Evolutionary conservation across 495 filamentous ascomycete genomes (phyloP).

Genomic region (Trichoderma virens): DNA sequence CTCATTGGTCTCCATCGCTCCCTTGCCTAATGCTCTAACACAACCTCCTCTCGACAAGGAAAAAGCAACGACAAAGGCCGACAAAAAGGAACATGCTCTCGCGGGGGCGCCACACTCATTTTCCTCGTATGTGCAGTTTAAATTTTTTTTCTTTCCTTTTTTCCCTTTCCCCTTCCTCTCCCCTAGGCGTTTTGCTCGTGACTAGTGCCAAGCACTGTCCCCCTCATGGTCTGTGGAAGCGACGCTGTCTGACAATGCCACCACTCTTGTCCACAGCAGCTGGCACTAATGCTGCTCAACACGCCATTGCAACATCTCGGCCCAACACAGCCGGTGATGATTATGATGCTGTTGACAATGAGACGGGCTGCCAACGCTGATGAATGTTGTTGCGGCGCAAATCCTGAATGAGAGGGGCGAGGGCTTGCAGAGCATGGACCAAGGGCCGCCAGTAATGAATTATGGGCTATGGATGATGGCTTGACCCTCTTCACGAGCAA

Average conservation of each 20-base stretch:
- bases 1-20: background rate
- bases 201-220: background rate
- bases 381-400: background rate
- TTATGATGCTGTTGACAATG: background rate
- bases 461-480: background rate
- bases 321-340: slow-evolving; percentile 5
- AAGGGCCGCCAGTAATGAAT: background rate
- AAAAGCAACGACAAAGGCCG: background rate
- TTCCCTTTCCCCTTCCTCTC: background rate
- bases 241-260: slow-evolving; percentile 6
- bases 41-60: background rate
- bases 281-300: background rate
- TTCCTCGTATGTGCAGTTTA: background rate
- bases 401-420: background rate
- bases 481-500: background rate
- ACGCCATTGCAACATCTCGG: background rate
- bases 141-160: background rate
- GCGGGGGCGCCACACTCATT: background rate
- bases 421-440: background rate
- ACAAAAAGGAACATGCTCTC: background rate
- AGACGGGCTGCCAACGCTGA: background rate
- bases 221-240: background rate
- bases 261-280: background rate
- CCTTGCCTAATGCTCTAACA: slow-evolving; percentile 1
- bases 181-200: background rate